Percentiles rank a stretch among this genome's conserved stretches.
phyloP scores from a whole-genome alignment of 2,329 filamentous ascomycete species.

The Aureobasidium lini region DNA sequence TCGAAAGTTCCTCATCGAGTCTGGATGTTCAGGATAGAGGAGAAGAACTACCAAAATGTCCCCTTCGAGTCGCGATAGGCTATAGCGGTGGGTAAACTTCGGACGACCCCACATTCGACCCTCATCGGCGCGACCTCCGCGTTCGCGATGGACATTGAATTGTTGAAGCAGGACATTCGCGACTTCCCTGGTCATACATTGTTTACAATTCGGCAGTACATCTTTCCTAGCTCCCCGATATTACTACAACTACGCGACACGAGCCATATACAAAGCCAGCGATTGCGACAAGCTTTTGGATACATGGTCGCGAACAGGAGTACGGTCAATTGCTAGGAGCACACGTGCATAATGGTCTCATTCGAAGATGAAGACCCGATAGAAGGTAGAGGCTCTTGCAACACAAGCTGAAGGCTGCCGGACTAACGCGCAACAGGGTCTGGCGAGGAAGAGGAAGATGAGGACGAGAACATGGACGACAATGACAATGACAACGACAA shows the following conservation, averaged over 20 bases:
- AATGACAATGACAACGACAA: constrained; percentile 26
- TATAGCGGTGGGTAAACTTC: not conserved
- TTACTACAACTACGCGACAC: not conserved
- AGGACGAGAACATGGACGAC: constrained; percentile 37
- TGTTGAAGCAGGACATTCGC: not conserved
- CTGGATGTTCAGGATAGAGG: too few relatives aligned
- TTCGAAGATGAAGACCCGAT: constrained; percentile 39
- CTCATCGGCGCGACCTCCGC: constrained; percentile 1
- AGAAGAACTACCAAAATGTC: too few relatives aligned
- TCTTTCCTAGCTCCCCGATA: too few relatives aligned
- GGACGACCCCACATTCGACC: not conserved
- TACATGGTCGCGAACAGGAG: not conserved
- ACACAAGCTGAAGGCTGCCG: fast-evolving
- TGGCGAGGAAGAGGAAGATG: constrained; percentile 35
- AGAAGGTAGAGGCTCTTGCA: constrained; percentile 15
- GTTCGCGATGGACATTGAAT: constrained; percentile 6
- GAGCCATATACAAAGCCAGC: not conserved
- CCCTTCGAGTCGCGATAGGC: not conserved
- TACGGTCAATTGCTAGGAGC: not conserved
- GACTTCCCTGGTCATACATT: not conserved
- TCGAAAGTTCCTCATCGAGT: not conserved
- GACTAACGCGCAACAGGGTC: constrained; percentile 20
- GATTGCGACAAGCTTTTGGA: constrained; percentile 36
- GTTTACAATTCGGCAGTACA: not conserved
- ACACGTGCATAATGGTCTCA: constrained; percentile 27